A percentile compares a stretch with the other conserved stretches of the same genome.
Conservation (phyloP, 2,329 filamentous ascomycete genomes). For the Cladobotryum mycophilum region DNA sequence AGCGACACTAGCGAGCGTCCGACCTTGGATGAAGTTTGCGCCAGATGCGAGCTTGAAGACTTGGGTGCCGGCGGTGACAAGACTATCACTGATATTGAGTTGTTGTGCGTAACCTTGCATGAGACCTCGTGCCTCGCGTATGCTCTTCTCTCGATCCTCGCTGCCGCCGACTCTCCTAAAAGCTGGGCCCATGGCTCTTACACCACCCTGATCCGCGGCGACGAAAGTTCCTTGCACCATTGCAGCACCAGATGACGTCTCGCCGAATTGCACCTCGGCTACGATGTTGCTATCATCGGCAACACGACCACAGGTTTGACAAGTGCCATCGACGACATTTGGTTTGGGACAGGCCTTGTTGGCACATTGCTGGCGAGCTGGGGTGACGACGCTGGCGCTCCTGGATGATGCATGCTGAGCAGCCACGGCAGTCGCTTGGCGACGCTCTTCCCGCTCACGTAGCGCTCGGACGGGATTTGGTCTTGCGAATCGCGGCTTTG, state of each 20-base stretch:
- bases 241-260: conserved; percentile 77
- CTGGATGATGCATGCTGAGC: conserved; percentile 24
- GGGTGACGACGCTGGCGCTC: conserved; percentile 26
- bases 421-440: conserved; percentile 28
- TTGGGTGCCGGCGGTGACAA: conserved; percentile 60
- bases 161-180: conserved; percentile 54
- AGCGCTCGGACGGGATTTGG: conserved; percentile 46
- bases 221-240: conserved; percentile 88
- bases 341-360: conserved; percentile 56
- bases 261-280: conserved; percentile 84
- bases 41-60: conserved; percentile 71
- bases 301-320: conserved; percentile 77
- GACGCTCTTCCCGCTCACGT: conserved; percentile 44
- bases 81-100: conserved; percentile 54
- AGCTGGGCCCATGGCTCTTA: conserved; percentile 59
- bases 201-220: conserved; percentile 76
- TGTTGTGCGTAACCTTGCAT: conserved; percentile 58
- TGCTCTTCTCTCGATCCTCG: conserved; percentile 53
- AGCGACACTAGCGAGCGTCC: conserved; percentile 75
- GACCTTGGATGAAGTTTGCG: conserved; percentile 77
- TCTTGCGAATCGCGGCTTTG: conserved; percentile 36
- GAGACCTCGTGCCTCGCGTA: conserved; percentile 51
- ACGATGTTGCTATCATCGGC: conserved; percentile 85
- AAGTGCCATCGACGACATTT: conserved; percentile 61
- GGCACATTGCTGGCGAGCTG: conserved; percentile 43